These are phyloP conservation scores for Gaeumannomyces sp. DNA, from an alignment of 2,329 filamentous ascomycete species.

Conservation along the genomic window DNA sequence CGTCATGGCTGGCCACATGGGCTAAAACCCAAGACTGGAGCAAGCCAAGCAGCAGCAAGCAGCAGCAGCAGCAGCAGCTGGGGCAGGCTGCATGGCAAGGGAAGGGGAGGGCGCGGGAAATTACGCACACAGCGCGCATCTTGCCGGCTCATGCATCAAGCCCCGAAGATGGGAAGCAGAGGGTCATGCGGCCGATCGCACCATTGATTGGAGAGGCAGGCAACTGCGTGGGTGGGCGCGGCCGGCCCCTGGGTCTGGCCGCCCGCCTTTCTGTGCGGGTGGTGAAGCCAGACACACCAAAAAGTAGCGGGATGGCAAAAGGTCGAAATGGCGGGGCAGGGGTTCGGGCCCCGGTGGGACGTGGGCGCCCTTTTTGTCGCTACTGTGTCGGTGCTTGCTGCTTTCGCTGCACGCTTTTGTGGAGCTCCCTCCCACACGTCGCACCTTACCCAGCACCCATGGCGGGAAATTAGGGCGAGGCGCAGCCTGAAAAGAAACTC, in stretches of 20 bases:
- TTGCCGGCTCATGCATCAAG: not conserved
- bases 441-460: not conserved
- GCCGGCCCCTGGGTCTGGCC: not conserved
- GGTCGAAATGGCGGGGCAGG: not conserved
- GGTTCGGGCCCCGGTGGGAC: not conserved
- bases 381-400: too few relatives aligned
- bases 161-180: not conserved
- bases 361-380: not conserved
- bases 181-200: not conserved
- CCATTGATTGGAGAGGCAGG: too few relatives aligned
- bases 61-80: not conserved
- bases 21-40: too few relatives aligned
- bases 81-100: not conserved
- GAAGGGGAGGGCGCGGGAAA: not conserved
- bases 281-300: slow-evolving; percentile 4
- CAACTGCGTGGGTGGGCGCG: too few relatives aligned
- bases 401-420: not conserved
- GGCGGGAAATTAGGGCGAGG: too few relatives aligned
- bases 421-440: not conserved
- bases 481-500: too few relatives aligned
- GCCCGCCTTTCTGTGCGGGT: slow-evolving; percentile 6
- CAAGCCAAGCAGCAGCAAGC: not conserved
- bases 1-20: too few relatives aligned
- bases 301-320: slow-evolving; percentile 4
- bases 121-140: not conserved